Conservation (phyloP, 352 stramenopile genomes). For the Globisporangium radiosum region DNA sequence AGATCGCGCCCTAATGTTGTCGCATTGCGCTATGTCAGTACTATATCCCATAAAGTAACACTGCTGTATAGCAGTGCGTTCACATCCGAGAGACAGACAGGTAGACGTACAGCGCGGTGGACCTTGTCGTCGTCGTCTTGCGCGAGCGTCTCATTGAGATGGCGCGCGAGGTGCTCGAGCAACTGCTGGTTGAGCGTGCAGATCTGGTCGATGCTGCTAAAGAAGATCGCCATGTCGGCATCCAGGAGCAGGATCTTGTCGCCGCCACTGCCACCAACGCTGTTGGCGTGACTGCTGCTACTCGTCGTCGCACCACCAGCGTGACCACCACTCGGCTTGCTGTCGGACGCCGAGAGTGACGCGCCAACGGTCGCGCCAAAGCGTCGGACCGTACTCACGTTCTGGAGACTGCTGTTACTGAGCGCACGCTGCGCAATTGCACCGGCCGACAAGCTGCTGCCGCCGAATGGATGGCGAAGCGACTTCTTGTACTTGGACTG, state of each 20-base stretch:
- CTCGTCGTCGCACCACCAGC: no score
- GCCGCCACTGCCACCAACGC: neutral
- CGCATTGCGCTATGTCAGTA: neutral
- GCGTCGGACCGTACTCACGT: slow-evolving; percentile 23
- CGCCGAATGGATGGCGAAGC: slow-evolving; percentile 42
- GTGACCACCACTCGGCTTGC: slow-evolving; percentile 1
- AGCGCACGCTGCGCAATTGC: slow-evolving; percentile 26
- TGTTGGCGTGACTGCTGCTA: neutral
- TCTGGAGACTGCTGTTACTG: slow-evolving; percentile 45
- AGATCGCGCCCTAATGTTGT: slow-evolving; percentile 60
- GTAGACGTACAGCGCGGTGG: slow-evolving; percentile 14
- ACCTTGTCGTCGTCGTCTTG: slow-evolving; percentile 22
- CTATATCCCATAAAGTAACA: no score
- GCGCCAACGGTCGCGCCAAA: slow-evolving; percentile 16
- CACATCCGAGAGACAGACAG: neutral
- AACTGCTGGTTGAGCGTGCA: slow-evolving; percentile 86
- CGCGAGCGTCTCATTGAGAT: slow-evolving; percentile 57
- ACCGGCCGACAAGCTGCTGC: slow-evolving; percentile 26
- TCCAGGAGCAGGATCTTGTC: slow-evolving; percentile 70
- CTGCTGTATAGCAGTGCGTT: neutral
- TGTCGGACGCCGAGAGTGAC: slow-evolving; percentile 13
- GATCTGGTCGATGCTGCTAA: slow-evolving; percentile 84
- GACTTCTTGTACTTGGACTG: slow-evolving; percentile 66
- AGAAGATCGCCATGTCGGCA: slow-evolving; percentile 83
- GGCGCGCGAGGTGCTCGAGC: slow-evolving; percentile 74